Evolutionary conservation across 2,329 filamentous ascomycete genomes (phyloP).

Genomic region (Apiospora aurea): DNA sequence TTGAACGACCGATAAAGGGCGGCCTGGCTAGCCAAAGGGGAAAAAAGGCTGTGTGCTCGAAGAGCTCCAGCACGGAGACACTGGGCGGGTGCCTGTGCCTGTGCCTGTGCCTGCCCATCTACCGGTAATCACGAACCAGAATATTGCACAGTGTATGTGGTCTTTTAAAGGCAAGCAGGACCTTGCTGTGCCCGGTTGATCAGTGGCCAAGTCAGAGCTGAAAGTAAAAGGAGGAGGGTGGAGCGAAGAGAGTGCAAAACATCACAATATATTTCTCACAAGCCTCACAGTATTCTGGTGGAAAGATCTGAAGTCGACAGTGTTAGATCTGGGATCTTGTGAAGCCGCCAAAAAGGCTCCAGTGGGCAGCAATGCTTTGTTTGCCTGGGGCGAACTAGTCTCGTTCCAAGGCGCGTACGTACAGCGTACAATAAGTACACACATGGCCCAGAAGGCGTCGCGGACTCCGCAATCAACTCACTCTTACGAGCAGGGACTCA

Average conservation of each 20-base stretch:
- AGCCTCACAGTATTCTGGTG: not conserved
- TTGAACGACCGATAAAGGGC: not conserved
- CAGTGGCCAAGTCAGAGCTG: not conserved
- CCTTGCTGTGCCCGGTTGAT: not conserved
- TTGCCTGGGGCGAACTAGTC: conserved; percentile 18
- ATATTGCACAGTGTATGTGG: not conserved
- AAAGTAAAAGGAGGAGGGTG: not conserved
- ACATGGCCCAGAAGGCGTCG: not conserved
- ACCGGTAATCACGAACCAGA: not conserved
- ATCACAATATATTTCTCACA: not conserved
- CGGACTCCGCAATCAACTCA: conserved; percentile 11
- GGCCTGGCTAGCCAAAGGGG: not conserved
- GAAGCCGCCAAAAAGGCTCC: not conserved
- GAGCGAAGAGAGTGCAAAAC: not conserved
- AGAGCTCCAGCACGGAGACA: not conserved
- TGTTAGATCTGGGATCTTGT: conserved; percentile 14
- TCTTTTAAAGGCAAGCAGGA: not conserved
- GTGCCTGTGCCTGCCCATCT: not conserved
- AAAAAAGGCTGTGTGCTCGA: conserved; percentile 6
- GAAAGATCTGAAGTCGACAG: not conserved
- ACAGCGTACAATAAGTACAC: not conserved
- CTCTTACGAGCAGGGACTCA: not conserved
- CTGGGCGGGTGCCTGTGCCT: not conserved
- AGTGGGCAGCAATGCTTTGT: not conserved
- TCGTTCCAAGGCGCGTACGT: not conserved